These are phyloP conservation scores for Eucommia ulmoides DNA, from an alignment of 257 asterid genomes.

Conservation along the genomic window DNA sequence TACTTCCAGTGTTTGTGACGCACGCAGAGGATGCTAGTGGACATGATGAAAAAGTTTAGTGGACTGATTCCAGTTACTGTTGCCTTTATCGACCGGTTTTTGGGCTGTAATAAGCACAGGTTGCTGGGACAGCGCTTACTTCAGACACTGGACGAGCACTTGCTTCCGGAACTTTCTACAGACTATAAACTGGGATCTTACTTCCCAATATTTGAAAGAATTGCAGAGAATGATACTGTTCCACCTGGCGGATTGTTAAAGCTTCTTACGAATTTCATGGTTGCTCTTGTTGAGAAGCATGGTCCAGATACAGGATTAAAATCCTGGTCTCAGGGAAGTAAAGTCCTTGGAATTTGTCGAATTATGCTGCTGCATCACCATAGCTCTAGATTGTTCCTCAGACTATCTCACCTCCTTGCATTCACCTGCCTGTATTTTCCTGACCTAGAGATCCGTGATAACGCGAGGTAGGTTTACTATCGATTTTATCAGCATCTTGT, in stretches of 20 bases:
- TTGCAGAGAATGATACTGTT: constrained; percentile 56
- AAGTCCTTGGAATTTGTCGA: constrained; percentile 76
- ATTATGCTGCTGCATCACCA: constrained; percentile 73
- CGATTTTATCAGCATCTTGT: too few relatives aligned
- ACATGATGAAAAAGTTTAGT: constrained; percentile 42
- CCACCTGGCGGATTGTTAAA: constrained; percentile 63
- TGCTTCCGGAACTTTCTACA: constrained; percentile 58
- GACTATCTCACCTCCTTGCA: constrained; percentile 63
- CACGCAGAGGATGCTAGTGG: constrained; percentile 62
- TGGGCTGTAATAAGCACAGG: constrained; percentile 59
- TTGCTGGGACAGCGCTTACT: constrained; percentile 80
- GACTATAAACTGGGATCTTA: constrained; percentile 70
- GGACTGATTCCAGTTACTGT: constrained; percentile 76
- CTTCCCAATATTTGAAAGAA: constrained; percentile 75
- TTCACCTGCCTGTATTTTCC: constrained; percentile 70
- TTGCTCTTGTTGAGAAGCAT: constrained; percentile 62
- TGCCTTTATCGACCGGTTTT: constrained; percentile 54
- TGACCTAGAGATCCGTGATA: constrained; percentile 93
- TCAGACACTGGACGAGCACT: constrained; percentile 51
- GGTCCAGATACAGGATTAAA: constrained; percentile 75
- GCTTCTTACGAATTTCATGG: constrained; percentile 55
- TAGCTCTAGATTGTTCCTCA: constrained; percentile 67
- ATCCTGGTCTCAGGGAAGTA: constrained; percentile 85
- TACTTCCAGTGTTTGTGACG: too few relatives aligned
- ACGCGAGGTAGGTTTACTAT: constrained; percentile 52